Evolutionary conservation across 2,329 filamentous ascomycete species (phyloP).

Genomic region (Teratosphaeria nubilosa): DNA sequence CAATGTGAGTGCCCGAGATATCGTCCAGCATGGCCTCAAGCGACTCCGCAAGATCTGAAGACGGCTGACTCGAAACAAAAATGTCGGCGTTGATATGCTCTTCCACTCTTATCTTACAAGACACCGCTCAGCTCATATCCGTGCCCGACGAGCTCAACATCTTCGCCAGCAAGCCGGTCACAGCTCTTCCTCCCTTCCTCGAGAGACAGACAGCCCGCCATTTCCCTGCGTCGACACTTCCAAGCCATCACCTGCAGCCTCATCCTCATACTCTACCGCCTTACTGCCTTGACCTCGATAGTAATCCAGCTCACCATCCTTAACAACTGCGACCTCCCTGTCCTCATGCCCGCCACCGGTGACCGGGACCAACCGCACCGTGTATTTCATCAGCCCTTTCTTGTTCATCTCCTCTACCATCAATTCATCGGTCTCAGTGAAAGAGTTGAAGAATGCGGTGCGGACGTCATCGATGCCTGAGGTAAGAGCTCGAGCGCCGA

Average conservation of each 20-base stretch:
- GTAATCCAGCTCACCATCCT: neutral
- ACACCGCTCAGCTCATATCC: too few relatives aligned
- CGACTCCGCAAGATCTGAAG: too few relatives aligned
- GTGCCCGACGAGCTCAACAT: too few relatives aligned
- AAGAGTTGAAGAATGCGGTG: constrained; percentile 1
- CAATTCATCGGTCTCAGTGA: neutral
- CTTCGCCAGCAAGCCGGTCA: too few relatives aligned
- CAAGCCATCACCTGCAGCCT: neutral
- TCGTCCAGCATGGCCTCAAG: too few relatives aligned
- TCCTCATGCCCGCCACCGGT: neutral
- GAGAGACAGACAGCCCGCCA: too few relatives aligned
- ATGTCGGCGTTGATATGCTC: too few relatives aligned
- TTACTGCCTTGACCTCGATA: neutral
- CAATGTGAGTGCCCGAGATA: too few relatives aligned
- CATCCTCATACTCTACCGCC: neutral
- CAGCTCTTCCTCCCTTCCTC: too few relatives aligned
- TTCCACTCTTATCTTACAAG: too few relatives aligned
- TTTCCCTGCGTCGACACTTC: neutral
- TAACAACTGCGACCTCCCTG: neutral
- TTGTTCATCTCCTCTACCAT: constrained; percentile 3
- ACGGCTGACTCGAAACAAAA: too few relatives aligned
- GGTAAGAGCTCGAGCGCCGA: constrained; percentile 27
- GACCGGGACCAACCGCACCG: constrained; percentile 1
- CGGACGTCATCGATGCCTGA: constrained; percentile 13
- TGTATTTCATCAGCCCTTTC: constrained; percentile 2